These are phyloP conservation scores for Alliaria petiolata DNA, from an alignment of 345 rosid genomes.

Conservation along the genomic window DNA sequence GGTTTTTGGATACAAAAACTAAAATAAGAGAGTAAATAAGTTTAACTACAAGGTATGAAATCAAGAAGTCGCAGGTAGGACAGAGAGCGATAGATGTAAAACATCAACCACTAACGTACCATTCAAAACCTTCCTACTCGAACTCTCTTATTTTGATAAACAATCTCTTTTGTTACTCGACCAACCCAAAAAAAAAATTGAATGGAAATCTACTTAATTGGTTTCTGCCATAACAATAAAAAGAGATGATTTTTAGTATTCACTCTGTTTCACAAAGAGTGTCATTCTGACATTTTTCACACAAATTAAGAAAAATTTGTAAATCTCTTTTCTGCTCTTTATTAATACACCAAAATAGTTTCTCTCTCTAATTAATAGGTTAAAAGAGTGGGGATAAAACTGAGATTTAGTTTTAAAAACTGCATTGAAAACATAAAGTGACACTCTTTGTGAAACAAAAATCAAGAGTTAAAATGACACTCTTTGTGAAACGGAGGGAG, in stretches of 20 bases:
- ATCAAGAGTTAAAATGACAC: no score
- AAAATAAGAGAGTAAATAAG: not conserved
- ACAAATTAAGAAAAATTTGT: no score
- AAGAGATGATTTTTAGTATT: not conserved
- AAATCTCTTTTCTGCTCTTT: no score
- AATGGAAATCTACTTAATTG: not conserved
- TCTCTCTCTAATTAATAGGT: no score
- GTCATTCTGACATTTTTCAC: no score
- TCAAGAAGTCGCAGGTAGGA: not conserved
- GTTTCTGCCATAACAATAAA: not conserved
- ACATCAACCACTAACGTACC: constrained; percentile 12
- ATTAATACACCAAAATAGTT: no score
- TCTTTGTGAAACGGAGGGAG: no score
- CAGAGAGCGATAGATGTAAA: not conserved
- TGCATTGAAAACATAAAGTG: no score
- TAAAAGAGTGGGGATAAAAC: no score
- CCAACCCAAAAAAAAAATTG: not conserved
- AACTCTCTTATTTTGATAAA: not conserved
- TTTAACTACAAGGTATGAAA: not conserved
- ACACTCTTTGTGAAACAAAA: no score
- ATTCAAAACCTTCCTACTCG: not conserved
- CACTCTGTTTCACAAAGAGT: no score
- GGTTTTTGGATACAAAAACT: not conserved
- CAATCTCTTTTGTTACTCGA: not conserved
- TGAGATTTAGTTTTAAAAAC: no score